Evolutionary conservation across 306 rosid species (phyloP).

Genomic region (Castanea mollissima): DNA sequence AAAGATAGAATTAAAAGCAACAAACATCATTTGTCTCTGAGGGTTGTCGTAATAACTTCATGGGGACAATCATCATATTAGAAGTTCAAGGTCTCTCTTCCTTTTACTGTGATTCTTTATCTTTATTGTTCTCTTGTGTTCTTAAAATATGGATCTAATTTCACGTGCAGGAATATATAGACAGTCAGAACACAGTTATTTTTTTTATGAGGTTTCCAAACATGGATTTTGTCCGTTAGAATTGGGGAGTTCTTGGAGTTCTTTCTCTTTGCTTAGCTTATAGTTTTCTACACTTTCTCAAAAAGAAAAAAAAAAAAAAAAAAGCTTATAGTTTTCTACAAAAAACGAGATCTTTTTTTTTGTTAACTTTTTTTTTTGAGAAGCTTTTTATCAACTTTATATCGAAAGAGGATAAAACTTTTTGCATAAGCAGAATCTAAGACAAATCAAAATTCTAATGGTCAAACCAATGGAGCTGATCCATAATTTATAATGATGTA

Average conservation of each 20-base stretch:
- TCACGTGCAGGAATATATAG: background rate
- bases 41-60: slow-evolving; percentile 1
- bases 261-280: background rate
- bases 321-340: no score
- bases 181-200: background rate
- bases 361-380: no score
- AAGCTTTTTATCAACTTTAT: background rate
- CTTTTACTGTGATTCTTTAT: background rate
- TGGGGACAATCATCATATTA: background rate
- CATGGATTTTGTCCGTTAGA: background rate
- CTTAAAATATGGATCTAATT: background rate
- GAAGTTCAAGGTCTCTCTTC: background rate
- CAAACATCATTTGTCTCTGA: slow-evolving; percentile 7
- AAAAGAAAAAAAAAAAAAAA: no score
- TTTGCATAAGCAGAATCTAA: background rate
- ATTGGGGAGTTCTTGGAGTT: background rate
- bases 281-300: no score
- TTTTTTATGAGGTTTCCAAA: background rate
- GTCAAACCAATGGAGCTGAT: no score
- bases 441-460: background rate
- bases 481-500: no score
- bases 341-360: no score
- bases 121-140: background rate
- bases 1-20: background rate
- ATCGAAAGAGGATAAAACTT: background rate